Evolutionary conservation across 2,329 filamentous ascomycete species (phyloP).

Genomic region (Penicillium sclerotiorum): DNA sequence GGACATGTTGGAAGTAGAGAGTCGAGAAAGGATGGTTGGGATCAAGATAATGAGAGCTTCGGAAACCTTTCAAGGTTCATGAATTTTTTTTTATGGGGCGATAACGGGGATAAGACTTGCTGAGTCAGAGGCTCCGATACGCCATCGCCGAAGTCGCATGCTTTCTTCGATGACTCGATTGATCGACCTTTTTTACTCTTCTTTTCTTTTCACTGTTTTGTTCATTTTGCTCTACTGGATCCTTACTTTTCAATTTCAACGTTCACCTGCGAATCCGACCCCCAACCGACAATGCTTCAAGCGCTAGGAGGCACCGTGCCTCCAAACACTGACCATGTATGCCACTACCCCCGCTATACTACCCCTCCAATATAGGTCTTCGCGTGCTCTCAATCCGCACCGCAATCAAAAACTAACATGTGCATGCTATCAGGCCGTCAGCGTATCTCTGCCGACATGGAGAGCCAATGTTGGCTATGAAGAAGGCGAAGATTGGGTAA

Average conservation of each 20-base stretch:
- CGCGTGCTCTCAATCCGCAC: neutral
- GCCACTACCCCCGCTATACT: slow-evolving; percentile 37
- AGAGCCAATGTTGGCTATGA: slow-evolving; percentile 88
- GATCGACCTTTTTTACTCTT: neutral
- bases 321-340: slow-evolving; percentile 75
- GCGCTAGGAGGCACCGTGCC: slow-evolving; percentile 71
- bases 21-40: neutral
- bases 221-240: neutral
- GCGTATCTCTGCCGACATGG: slow-evolving; percentile 95
- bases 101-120: slow-evolving; percentile 7
- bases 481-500: slow-evolving; percentile 85
- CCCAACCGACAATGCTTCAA: slow-evolving; percentile 43
- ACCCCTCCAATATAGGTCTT: slow-evolving; percentile 21
- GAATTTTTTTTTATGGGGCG: slow-evolving; percentile 23
- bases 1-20: slow-evolving; percentile 29
- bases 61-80: no score
- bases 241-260: slow-evolving; percentile 5
- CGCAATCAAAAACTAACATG: slow-evolving; percentile 7
- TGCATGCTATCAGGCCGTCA: slow-evolving; percentile 81
- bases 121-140: slow-evolving; percentile 2
- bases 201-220: neutral
- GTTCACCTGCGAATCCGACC: no score
- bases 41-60: neutral
- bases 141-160: slow-evolving; percentile 26
- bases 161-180: slow-evolving; percentile 10